Evolutionary conservation across 116 monocot species (phyloP), one percentile per base, ranked within the genome.

Genomic region (Zostera marina): DNA sequence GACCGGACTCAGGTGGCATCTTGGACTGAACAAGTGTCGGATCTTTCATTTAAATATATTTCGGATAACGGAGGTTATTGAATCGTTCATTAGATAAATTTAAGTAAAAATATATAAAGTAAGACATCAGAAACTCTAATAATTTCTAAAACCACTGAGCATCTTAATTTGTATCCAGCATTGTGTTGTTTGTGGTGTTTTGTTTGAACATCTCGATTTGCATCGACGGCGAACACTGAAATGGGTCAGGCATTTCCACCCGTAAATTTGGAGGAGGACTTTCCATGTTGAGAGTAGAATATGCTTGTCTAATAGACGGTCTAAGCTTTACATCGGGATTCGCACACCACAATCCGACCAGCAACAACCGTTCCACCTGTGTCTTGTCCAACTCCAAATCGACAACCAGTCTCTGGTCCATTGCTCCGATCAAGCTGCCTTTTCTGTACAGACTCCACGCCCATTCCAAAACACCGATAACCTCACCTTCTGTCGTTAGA

Each of bases 311-410:
- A 7, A 80, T 73, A 0, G 72, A 44, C 7, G 75, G 80, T 16
- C 80, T 43, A 12, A 26, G 8, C 3, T 14, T 23, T 6, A 12
- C 5, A 21, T 68, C 64, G 5, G 72, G 75, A 42, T 75, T 68
- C 2, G 69, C 65, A 43, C 80, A 80, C 76, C 80, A 80, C 47
- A 80, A 49, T 3, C 75, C 80, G 8, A 69, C 72, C 26, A 70
- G 32, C 72, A 80, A 41, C 57, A 80, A 16, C 19, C 69, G 48
- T 57, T 62, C 57, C 61, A 80, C 66, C 42, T 72, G 24, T 26
- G 9, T 22, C 53, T 42, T 22, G 42, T 59, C 42, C 10, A 59
- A 11, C 16, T 43, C 21, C 9, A 43, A 42, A 0, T 42, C 22
- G 2, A 21, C 11, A 5, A 11, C 44, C 20, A 59, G 17, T 21